Percentiles rank a stretch among this genome's conserved stretches.
phyloP scores from a whole-genome alignment of 305 asterid genomes.

The Fraxinus sp. region DNA sequence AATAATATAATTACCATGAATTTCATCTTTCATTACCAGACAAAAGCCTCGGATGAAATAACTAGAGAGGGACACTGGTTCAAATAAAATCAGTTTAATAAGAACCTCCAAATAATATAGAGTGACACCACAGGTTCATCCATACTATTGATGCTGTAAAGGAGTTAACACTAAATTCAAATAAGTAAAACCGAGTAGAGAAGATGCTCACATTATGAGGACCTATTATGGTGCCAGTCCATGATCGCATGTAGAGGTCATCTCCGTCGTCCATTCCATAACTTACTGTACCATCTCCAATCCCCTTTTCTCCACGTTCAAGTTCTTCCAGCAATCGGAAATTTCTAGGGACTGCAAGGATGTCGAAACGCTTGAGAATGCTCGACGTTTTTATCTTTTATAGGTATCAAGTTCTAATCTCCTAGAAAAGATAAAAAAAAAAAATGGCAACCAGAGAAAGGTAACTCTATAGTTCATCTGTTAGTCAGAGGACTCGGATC shows the following conservation, averaged over 20 bases:
- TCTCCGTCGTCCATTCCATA: conserved; percentile 75
- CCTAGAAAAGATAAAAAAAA: neutral
- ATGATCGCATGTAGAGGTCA: conserved; percentile 66
- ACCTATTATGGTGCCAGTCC: conserved; percentile 71
- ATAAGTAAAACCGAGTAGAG: neutral
- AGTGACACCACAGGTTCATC: neutral
- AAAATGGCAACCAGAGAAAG: neutral
- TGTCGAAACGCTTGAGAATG: conserved; percentile 1
- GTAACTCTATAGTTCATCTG: neutral
- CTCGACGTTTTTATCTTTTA: neutral
- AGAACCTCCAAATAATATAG: neutral
- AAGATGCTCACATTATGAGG: conserved; percentile 49
- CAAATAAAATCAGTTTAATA: neutral
- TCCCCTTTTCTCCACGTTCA: conserved; percentile 68
- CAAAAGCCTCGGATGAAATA: neutral
- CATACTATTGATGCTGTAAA: neutral
- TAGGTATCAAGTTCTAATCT: neutral
- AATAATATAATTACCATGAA: neutral
- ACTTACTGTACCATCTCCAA: conserved; percentile 70
- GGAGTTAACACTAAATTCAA: neutral
- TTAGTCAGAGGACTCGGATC: neutral
- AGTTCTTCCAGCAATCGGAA: conserved; percentile 68
- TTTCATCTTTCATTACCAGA: neutral
- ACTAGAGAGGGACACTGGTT: neutral
- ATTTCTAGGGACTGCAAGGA: conserved; percentile 55